phyloP scores from a whole-genome alignment of 73 alveolate species.

The Effrenium voratum region DNA sequence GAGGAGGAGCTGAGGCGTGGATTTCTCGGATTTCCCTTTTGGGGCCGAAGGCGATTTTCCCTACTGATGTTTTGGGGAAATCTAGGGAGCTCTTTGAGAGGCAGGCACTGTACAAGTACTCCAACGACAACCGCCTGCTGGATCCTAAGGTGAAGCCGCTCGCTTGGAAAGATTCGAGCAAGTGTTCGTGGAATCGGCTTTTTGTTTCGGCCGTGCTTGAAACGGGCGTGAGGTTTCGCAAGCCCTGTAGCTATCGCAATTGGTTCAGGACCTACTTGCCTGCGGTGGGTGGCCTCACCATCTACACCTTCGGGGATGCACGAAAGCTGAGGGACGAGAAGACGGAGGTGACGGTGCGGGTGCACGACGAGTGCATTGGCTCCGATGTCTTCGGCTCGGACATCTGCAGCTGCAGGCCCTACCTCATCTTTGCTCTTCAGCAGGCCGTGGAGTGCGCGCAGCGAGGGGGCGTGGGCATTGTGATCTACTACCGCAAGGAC shows the following conservation, averaged over 20 bases:
- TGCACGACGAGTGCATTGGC: constrained; percentile 94
- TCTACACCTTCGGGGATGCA: constrained; percentile 92
- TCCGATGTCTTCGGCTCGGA: constrained; percentile 89
- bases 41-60: not conserved
- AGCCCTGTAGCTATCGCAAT: too few species aligned
- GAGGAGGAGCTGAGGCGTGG: constrained; percentile 85
- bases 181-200: too few species aligned
- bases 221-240: too few species aligned
- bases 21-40: not conserved
- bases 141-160: constrained; percentile 81
- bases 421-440: constrained; percentile 66
- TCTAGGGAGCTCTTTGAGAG: not conserved
- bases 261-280: constrained; percentile 76
- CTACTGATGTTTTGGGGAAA: not conserved
- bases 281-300: constrained; percentile 86
- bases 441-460: constrained; percentile 86
- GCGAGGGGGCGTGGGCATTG: constrained; percentile 91
- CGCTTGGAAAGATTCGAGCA: too few species aligned
- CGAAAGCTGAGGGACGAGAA: constrained; percentile 67
- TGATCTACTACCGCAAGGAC: constrained; percentile 82
- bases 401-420: constrained; percentile 93
- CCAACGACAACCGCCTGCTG: constrained; percentile 72
- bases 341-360: constrained; percentile 91
- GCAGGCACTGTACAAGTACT: constrained; percentile 55
- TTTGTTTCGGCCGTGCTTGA: too few species aligned